Evolutionary conservation across 441 rosid genomes (phyloP), one percentile per base, ranked within the genome.

Genomic region (Eutrema salsugineum): DNA sequence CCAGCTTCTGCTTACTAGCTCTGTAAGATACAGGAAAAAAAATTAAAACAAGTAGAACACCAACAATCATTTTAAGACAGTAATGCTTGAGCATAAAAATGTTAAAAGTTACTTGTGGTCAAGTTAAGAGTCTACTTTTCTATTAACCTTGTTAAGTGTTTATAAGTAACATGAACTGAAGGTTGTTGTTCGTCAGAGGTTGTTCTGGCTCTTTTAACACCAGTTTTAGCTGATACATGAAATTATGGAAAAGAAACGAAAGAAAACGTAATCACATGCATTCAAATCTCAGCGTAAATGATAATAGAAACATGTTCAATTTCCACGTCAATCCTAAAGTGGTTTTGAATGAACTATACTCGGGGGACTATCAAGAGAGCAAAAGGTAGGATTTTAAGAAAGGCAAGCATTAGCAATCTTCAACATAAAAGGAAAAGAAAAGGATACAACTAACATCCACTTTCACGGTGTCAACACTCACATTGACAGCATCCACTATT

Each of bases 1-100:
- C 94, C 60, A 91, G 90, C 83, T 88, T 96, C 77, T 74, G 85
- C 80, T 82, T 90, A 81, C 99, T 87, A 80, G 94, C 86, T 80
- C 98, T 96, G 88, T 30, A 69, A 70, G 60, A 74, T 39, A 40
- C 51, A 73, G 69, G 36, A 39, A 14, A 22, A 79, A 59, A 20
- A 60, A 63, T 20, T 2, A 57, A 67, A 59, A 56, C 35, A 65
- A 48, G 60, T 19, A 42, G 6, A 19, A 36, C 16, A 55, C 65
- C 12, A 50, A 68, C 1, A 47, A 35, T 30, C 4, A 32, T 54
- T 15, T 27, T 2, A 33, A 5, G 47, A 32, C 11, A 69, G 22
- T 16, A 20, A 68, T 14, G 63, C n/a, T 67, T 39, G 43, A 32
- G 53, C 51, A 51, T 32, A 8, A 11, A 69, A 19, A 57, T 57